Percentiles rank a stretch among this genome's conserved stretches.
These are phyloP conservation scores for Arthrinium puccinioides DNA, from an alignment of 2,329 filamentous ascomycete genomes.

Conservation along the genomic window DNA sequence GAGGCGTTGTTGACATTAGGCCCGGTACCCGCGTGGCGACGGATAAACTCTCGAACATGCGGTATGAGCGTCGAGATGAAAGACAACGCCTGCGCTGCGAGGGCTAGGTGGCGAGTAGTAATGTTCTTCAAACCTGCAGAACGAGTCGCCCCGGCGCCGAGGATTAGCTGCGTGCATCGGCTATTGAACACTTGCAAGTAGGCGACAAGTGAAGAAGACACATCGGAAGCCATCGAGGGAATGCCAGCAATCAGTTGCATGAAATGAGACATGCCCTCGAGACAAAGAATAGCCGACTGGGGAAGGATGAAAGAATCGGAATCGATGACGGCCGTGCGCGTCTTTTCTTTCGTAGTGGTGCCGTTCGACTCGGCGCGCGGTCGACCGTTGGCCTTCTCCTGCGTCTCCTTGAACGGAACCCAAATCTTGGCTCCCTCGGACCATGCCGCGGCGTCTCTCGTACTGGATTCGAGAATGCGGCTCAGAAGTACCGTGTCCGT, in stretches of 20 bases:
- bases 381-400: constrained; percentile 24
- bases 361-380: constrained; percentile 38
- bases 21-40: constrained; percentile 59
- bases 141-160: constrained; percentile 84
- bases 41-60: constrained; percentile 84
- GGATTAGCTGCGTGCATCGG: constrained; percentile 88
- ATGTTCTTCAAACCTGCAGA: constrained; percentile 93
- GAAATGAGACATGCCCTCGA: constrained; percentile 76
- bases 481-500: constrained; percentile 52
- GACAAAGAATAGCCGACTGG: constrained; percentile 71
- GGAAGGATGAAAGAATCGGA: constrained; percentile 81
- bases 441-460: constrained; percentile 63
- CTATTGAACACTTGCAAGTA: constrained; percentile 94
- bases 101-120: constrained; percentile 86
- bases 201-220: constrained; percentile 71
- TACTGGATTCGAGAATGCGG: constrained; percentile 62
- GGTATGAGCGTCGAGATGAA: constrained; percentile 85
- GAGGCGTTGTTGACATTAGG: constrained; percentile 31
- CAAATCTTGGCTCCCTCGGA: constrained; percentile 52
- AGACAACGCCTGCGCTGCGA: constrained; percentile 81
- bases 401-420: constrained; percentile 36
- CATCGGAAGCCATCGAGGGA: constrained; percentile 80
- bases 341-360: constrained; percentile 49
- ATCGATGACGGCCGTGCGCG: constrained; percentile 70
- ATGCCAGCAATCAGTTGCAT: constrained; percentile 77